Conservation (phyloP, 2,329 filamentous ascomycete genomes). For the Blastomyces gilchristii region DNA sequence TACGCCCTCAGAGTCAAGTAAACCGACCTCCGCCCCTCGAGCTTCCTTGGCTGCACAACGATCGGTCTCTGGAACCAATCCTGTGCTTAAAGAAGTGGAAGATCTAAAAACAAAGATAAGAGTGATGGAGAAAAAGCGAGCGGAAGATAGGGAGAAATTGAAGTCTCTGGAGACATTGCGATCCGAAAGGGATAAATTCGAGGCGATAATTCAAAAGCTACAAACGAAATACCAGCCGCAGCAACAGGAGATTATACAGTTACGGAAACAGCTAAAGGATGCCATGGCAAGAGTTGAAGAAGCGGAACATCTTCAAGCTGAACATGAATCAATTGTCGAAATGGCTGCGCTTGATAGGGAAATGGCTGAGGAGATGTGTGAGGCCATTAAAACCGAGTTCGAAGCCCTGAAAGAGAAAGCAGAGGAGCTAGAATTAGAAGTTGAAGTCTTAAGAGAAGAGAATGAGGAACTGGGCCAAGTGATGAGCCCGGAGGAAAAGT, state of each 20-base stretch:
- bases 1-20: slow-evolving; percentile 15
- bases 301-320: slow-evolving; percentile 64
- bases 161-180: slow-evolving; percentile 68
- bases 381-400: slow-evolving; percentile 69
- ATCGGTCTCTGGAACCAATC: slow-evolving; percentile 39
- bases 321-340: slow-evolving; percentile 77
- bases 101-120: slow-evolving; percentile 80
- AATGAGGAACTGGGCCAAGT: slow-evolving; percentile 73
- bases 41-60: slow-evolving; percentile 28
- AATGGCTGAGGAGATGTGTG: slow-evolving; percentile 89
- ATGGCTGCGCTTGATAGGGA: slow-evolving; percentile 82
- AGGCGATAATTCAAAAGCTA: slow-evolving; percentile 78
- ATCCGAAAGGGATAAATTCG: slow-evolving; percentile 46
- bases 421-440: slow-evolving; percentile 79
- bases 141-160: slow-evolving; percentile 76
- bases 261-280: slow-evolving; percentile 70
- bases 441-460: slow-evolving; percentile 78
- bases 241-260: slow-evolving; percentile 64
- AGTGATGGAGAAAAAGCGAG: slow-evolving; percentile 74
- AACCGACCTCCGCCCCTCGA: slow-evolving; percentile 20
- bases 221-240: slow-evolving; percentile 81
- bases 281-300: slow-evolving; percentile 58
- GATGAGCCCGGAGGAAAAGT: slow-evolving; percentile 78
- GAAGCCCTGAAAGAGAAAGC: slow-evolving; percentile 63
- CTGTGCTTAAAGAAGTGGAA: slow-evolving; percentile 60